Percentiles rank a stretch among this genome's conserved stretches.
Conservation (phyloP, 495 filamentous ascomycete species). For the Opeltia flavorubescens region DNA sequence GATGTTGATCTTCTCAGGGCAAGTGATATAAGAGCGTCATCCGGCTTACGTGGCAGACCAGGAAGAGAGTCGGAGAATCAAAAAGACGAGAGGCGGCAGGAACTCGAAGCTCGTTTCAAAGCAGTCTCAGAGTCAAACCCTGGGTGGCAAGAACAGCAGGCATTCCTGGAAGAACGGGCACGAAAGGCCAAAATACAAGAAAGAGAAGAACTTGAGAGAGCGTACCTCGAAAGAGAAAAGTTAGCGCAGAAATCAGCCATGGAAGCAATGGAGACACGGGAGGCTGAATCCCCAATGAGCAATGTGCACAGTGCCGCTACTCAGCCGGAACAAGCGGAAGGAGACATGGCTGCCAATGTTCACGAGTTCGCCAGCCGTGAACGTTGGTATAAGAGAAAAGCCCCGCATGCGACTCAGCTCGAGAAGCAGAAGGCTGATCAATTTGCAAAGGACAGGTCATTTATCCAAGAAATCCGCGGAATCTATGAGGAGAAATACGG, state of each 20-base stretch:
- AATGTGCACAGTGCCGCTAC: neutral
- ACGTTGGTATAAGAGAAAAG: slow-evolving; percentile 23
- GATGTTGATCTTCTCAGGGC: slow-evolving; percentile 31
- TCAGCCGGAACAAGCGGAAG: slow-evolving; percentile 16
- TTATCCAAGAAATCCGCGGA: slow-evolving; percentile 25
- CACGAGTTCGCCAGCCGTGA: slow-evolving; percentile 16
- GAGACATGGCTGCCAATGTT: slow-evolving; percentile 21
- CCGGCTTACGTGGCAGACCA: slow-evolving; percentile 17
- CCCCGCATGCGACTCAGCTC: slow-evolving; percentile 14
- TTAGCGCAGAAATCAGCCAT: slow-evolving; percentile 13
- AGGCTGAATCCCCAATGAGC: slow-evolving; percentile 6
- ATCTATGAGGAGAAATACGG: slow-evolving; percentile 36
- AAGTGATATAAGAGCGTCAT: slow-evolving; percentile 35
- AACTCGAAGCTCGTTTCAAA: slow-evolving; percentile 21
- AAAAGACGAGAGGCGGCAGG: slow-evolving; percentile 16
- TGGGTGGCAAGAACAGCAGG: slow-evolving; percentile 10
- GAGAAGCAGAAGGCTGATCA: slow-evolving; percentile 14
- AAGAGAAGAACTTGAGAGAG: slow-evolving; percentile 13
- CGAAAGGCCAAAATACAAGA: slow-evolving; percentile 29
- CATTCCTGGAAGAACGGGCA: slow-evolving; percentile 6
- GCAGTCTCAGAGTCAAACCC: neutral
- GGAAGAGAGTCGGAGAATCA: slow-evolving; percentile 17
- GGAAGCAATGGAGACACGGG: slow-evolving; percentile 18
- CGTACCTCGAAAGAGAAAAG: slow-evolving; percentile 12
- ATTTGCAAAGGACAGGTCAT: slow-evolving; percentile 17